Percentiles rank a stretch among this genome's conserved stretches.
phyloP scores from a whole-genome alignment of 352 stramenopile species.

The Phytophthora pluvialis region DNA sequence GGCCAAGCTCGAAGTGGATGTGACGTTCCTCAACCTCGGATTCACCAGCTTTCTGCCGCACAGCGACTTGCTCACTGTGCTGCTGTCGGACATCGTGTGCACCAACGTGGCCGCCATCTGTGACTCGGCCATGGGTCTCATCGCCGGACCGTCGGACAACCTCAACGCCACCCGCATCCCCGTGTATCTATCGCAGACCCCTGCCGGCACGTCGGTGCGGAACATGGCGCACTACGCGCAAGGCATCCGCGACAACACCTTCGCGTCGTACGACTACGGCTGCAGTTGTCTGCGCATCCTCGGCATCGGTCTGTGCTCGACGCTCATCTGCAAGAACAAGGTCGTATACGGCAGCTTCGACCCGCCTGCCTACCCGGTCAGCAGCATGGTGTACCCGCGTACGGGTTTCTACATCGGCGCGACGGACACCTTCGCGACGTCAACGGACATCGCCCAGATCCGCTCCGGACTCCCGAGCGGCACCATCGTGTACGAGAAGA shows the following conservation, averaged over 20 bases:
- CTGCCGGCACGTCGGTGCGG: conserved; percentile 59
- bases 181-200: conserved; percentile 64
- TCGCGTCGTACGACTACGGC: conserved; percentile 61
- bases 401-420: conserved; percentile 46
- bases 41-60: conserved; percentile 49
- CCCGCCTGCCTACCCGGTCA: conserved; percentile 31
- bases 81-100: conserved; percentile 46
- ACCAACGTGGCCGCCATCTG: conserved; percentile 51
- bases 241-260: conserved; percentile 58
- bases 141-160: conserved; percentile 52
- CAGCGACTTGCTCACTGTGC: conserved; percentile 26
- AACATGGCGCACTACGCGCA: conserved; percentile 66
- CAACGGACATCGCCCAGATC: conserved; percentile 43
- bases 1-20: conserved; percentile 51
- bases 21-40: conserved; percentile 34
- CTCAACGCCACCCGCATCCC: conserved; percentile 60
- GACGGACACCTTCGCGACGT: conserved; percentile 48
- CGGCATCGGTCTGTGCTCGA: conserved; percentile 45
- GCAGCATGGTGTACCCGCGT: conserved; percentile 41
- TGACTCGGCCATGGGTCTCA: conserved; percentile 46
- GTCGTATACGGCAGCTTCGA: conserved; percentile 49
- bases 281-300: conserved; percentile 48
- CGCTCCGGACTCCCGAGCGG: conserved; percentile 33
- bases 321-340: conserved; percentile 61
- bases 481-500: conserved; percentile 48